phyloP scores from a whole-genome alignment of 2,329 filamentous ascomycete species.

The Torrubiella hemipterigena region DNA sequence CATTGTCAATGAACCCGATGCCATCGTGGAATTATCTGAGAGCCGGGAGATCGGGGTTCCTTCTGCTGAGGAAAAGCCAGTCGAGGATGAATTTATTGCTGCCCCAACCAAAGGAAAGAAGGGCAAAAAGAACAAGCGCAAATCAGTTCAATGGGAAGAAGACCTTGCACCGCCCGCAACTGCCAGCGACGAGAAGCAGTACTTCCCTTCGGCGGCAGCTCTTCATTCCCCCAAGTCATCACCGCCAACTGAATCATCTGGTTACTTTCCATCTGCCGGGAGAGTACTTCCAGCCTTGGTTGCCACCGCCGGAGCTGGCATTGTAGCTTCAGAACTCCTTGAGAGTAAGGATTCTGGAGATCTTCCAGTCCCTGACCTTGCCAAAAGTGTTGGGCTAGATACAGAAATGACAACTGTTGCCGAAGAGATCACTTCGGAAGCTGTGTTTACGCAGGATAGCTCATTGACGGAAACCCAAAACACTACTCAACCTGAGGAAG shows the following conservation, averaged over 20 bases:
- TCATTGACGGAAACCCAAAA: conserved; percentile 13
- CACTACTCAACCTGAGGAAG: conserved; percentile 12
- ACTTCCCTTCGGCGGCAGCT: conserved; percentile 12
- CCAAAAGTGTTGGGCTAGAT: conserved; percentile 3
- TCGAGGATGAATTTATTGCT: conserved; percentile 3
- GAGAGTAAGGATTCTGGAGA: conserved; percentile 3
- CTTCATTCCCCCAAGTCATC: no score
- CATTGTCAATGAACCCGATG: background rate
- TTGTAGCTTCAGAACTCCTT: background rate
- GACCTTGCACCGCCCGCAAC: conserved; percentile 2
- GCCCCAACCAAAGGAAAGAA: conserved; percentile 7
- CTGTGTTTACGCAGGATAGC: conserved; percentile 19
- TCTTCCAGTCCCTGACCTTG: background rate
- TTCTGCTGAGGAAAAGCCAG: background rate
- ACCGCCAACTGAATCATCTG: no score
- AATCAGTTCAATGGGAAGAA: conserved; percentile 10
- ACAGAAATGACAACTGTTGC: conserved; percentile 5
- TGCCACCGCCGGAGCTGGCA: background rate
- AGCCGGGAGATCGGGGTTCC: background rate
- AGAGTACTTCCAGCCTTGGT: conserved; percentile 9
- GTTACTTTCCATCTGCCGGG: no score
- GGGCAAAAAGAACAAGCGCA: conserved; percentile 10
- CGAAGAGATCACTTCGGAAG: conserved; percentile 16
- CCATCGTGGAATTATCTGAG: background rate
- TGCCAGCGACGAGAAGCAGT: conserved; percentile 5